A percentile compares a stretch with the other conserved stretches of the same genome.
Evolutionary conservation across 495 filamentous ascomycete species (phyloP).

Genomic region (Pyronema domesticum): DNA sequence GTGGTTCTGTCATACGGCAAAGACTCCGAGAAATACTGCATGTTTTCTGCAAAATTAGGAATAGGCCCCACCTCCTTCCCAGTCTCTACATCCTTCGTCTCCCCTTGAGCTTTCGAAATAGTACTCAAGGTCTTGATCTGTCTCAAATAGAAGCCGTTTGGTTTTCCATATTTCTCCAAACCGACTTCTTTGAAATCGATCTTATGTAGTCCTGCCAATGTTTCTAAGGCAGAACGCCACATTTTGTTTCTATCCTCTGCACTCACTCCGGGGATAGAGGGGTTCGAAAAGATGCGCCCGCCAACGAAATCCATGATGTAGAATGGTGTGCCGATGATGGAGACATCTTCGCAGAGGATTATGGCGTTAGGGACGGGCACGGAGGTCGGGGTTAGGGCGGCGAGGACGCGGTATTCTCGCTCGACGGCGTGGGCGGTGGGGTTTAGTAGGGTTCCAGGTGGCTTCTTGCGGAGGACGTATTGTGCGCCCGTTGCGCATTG

Average conservation of each 20-base stretch:
- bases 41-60: constrained; percentile 54
- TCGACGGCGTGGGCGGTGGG: constrained; percentile 92
- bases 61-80: constrained; percentile 59
- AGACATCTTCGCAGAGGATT: constrained; percentile 65
- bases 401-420: constrained; percentile 79
- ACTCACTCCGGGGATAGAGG: no score
- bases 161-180: constrained; percentile 53
- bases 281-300: constrained; percentile 80
- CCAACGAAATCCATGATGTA: constrained; percentile 93
- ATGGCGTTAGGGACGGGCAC: constrained; percentile 76
- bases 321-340: constrained; percentile 73
- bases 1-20: constrained; percentile 57
- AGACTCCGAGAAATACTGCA: constrained; percentile 52
- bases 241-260: constrained; percentile 55
- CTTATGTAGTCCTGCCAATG: constrained; percentile 67
- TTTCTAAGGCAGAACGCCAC: constrained; percentile 72
- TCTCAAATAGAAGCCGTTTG: constrained; percentile 63
- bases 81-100: constrained; percentile 55
- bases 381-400: constrained; percentile 52
- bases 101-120: constrained; percentile 61
- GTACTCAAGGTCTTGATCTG: constrained; percentile 67
- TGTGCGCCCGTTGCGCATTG: constrained; percentile 31
- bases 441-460: constrained; percentile 74
- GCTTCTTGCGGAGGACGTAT: constrained; percentile 89
- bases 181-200: constrained; percentile 48